Conservation (phyloP, 495 filamentous ascomycete species). For the Penicillium canescens region DNA sequence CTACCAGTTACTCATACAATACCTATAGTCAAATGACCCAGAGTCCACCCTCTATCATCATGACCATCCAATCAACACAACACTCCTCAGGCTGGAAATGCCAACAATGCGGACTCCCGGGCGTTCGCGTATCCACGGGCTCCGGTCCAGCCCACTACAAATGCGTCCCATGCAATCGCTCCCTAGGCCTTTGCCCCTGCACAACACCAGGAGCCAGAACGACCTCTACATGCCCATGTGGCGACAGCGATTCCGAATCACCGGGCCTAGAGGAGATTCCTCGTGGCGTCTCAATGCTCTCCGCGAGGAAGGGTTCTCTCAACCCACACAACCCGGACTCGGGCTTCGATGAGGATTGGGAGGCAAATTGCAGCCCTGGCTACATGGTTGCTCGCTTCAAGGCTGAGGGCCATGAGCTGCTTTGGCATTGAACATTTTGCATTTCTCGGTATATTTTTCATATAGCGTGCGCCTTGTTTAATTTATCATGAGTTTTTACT, state of each 20-base stretch:
- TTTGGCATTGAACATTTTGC: neutral
- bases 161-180: conserved; percentile 21
- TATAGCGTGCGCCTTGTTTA: too few species aligned
- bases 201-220: conserved; percentile 17
- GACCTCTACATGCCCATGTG: conserved; percentile 15
- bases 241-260: conserved; percentile 6
- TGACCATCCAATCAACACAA: conserved; percentile 6
- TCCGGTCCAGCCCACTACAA: conserved; percentile 16
- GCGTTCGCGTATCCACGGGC: conserved; percentile 13
- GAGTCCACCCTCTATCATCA: neutral
- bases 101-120: conserved; percentile 19
- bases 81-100: conserved; percentile 11
- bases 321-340: conserved; percentile 16
- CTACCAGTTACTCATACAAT: neutral
- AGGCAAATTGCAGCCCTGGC: conserved; percentile 21
- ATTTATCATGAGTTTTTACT: too few species aligned
- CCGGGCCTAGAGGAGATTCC: conserved; percentile 5
- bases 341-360: conserved; percentile 23
- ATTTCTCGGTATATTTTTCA: too few species aligned
- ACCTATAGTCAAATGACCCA: conserved; percentile 1
- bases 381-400: conserved; percentile 22
- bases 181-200: conserved; percentile 19
- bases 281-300: conserved; percentile 8
- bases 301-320: neutral
- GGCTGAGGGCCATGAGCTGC: conserved; percentile 10